These are phyloP conservation scores for Lobosporangium transversale DNA, from an alignment of 192 early-diverging fungal species.

Conservation along the genomic window DNA sequence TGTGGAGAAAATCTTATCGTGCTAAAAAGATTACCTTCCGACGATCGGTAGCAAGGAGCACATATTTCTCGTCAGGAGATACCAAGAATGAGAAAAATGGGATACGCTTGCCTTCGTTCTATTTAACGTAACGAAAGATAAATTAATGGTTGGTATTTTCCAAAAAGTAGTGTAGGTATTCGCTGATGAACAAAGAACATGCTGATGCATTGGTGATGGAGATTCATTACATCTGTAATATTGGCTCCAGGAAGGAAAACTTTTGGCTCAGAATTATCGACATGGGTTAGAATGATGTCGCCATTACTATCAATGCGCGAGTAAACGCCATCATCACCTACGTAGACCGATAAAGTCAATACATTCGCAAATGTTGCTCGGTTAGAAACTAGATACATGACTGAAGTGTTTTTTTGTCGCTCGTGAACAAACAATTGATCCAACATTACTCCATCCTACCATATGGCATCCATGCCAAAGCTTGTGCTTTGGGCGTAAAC, in stretches of 20 bases:
- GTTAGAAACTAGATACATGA: too few species aligned
- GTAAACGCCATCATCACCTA: slow-evolving; percentile 46
- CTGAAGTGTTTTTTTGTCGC: too few species aligned
- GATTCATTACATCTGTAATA: slow-evolving; percentile 34
- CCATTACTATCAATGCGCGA: slow-evolving; percentile 34
- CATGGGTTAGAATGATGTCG: slow-evolving; percentile 43
- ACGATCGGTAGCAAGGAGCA: slow-evolving; percentile 76
- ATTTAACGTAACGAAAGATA: neutral
- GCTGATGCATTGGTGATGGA: too few species aligned
- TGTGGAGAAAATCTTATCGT: too few species aligned
- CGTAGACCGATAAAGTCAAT: neutral
- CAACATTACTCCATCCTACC: too few species aligned
- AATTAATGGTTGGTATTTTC: neutral
- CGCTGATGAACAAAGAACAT: neutral
- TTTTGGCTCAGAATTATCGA: slow-evolving; percentile 39
- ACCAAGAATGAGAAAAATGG: slow-evolving; percentile 65
- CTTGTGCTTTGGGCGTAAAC: slow-evolving; percentile 26
- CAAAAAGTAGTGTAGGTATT: neutral
- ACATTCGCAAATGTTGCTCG: too few species aligned
- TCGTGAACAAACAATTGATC: too few species aligned
- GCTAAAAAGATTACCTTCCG: slow-evolving; percentile 70
- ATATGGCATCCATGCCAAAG: slow-evolving; percentile 51
- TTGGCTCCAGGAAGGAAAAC: slow-evolving; percentile 44
- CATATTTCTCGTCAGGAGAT: slow-evolving; percentile 82
- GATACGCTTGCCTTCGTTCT: slow-evolving; percentile 30